Evolutionary conservation across 441 rosid species (phyloP).

Genomic region (Arabidopsis hybrid): DNA sequence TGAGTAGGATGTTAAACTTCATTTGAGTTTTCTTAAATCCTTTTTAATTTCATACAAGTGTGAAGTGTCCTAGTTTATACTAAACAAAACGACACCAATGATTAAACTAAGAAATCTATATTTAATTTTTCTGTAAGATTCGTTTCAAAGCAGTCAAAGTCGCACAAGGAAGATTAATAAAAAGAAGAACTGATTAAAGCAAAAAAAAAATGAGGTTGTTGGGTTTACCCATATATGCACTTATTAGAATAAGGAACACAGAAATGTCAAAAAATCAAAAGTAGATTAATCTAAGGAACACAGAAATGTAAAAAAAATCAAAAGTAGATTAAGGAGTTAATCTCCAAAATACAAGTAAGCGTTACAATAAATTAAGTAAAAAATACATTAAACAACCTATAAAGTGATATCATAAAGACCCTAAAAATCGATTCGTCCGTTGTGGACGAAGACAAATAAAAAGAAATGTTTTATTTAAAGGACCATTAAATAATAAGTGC

Average conservation of each 20-base stretch:
- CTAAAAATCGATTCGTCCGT: slow-evolving; percentile 34
- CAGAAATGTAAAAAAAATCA: no score
- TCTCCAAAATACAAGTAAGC: slow-evolving; percentile 7
- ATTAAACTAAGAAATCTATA: not conserved
- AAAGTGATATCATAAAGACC: slow-evolving; percentile 17
- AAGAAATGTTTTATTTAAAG: not conserved
- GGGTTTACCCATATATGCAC: slow-evolving; percentile 24
- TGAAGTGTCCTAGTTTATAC: not conserved
- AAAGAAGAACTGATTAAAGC: slow-evolving; percentile 3
- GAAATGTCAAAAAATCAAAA: not conserved
- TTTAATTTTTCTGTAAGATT: slow-evolving; percentile 21
- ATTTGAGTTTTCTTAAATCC: no score
- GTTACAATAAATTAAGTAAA: not conserved
- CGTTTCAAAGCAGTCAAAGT: slow-evolving; percentile 37
- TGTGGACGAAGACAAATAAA: not conserved
- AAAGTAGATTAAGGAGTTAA: slow-evolving; percentile 31
- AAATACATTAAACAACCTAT: slow-evolving; percentile 8
- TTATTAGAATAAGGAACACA: slow-evolving; percentile 3
- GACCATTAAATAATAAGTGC: not conserved
- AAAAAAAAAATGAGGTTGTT: not conserved
- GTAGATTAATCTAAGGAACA: no score
- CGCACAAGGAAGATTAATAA: slow-evolving; percentile 15
- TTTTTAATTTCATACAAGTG: not conserved
- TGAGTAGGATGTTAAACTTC: not conserved
- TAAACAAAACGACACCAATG: not conserved